Evolutionary conservation across 345 rosid genomes (phyloP), one percentile per base, ranked within the genome.

Genomic region (Excoecaria cochinchinensis): DNA sequence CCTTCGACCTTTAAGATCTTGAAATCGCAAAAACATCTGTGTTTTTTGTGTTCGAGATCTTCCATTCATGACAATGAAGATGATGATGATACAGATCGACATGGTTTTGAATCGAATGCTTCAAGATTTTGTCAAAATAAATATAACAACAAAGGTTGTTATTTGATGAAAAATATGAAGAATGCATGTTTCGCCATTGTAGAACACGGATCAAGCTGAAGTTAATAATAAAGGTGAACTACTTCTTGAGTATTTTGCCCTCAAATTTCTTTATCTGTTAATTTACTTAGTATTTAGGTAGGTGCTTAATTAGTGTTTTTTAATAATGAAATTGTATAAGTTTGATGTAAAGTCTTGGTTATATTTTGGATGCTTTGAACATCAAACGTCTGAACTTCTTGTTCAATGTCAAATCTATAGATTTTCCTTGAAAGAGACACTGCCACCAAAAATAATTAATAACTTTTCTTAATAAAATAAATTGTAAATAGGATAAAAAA

Each of bases 111-210:
- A n/a, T 79, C 87, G 0, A 82, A 83, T 15, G 31, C 31, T 31
- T 31, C 31, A 2, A 31, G 31, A 31, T 31, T 31, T 31, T 31
- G 31, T 31, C 31, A 31, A 0, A 31, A 31, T 31, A 31, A 31
- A 31, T 0, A 31, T 31, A 31, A 31, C 31, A 31, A 31, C 31
- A 31, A 31, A 31, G 31, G 31, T 31, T 31, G 31, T 1, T 79
- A 77, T 69, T 85, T 87, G 5, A 74, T 86, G 83, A 74, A 77
- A 42, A 85, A 79, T 53, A 72, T 88, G 85, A 88, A 85, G 87
- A 85, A 80, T 69, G 83, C 76, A 63, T 77, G 89, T 58, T 42
- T 77, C 75, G 77, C 86, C 70, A 78, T 83, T 64, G 79, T 84
- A 6, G 85, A 86, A 24, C 77, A 82, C 51, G 79, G 72, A 73